phyloP scores from a whole-genome alignment of 306 rosid species.

The Lupinus albus region DNA sequence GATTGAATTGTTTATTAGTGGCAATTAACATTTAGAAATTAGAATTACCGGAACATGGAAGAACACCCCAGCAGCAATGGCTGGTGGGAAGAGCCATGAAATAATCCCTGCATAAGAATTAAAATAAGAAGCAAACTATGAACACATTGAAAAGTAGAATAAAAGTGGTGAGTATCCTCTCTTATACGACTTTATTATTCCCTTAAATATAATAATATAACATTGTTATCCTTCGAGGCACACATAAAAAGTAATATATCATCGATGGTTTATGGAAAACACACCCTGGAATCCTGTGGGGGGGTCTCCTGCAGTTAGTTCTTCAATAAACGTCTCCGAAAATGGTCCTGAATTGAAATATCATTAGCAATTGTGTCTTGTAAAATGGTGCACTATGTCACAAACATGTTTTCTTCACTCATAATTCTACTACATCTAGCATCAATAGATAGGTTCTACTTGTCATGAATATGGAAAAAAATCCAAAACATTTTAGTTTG shows the following conservation, averaged over 20 bases:
- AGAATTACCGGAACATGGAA: slow-evolving; percentile 77
- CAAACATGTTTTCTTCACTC: neutral
- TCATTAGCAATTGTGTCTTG: slow-evolving; percentile 22
- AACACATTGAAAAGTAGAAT: neutral
- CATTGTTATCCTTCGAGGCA: too few relatives aligned
- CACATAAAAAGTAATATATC: slow-evolving; percentile 12
- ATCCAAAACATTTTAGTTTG: neutral
- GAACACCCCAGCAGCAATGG: slow-evolving; percentile 72
- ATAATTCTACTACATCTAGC: neutral
- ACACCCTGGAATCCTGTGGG: slow-evolving; percentile 96
- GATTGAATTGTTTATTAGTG: slow-evolving; percentile 16
- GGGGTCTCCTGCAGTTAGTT: slow-evolving; percentile 63
- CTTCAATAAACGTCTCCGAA: slow-evolving; percentile 71
- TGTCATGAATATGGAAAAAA: slow-evolving; percentile 18
- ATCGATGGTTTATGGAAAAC: slow-evolving; percentile 1
- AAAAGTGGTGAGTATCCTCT: too few relatives aligned
- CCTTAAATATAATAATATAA: too few relatives aligned
- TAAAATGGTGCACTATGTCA: neutral
- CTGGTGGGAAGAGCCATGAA: slow-evolving; percentile 92
- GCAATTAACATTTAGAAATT: neutral
- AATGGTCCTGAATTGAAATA: slow-evolving; percentile 60
- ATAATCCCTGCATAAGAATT: slow-evolving; percentile 58
- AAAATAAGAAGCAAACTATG: slow-evolving; percentile 34
- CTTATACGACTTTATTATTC: too few relatives aligned
- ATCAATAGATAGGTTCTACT: neutral